Evolutionary conservation across 2,329 filamentous ascomycete species (phyloP), one percentile per base, ranked within the genome.

Genomic region (Pseudogymnoascus sp.): DNA sequence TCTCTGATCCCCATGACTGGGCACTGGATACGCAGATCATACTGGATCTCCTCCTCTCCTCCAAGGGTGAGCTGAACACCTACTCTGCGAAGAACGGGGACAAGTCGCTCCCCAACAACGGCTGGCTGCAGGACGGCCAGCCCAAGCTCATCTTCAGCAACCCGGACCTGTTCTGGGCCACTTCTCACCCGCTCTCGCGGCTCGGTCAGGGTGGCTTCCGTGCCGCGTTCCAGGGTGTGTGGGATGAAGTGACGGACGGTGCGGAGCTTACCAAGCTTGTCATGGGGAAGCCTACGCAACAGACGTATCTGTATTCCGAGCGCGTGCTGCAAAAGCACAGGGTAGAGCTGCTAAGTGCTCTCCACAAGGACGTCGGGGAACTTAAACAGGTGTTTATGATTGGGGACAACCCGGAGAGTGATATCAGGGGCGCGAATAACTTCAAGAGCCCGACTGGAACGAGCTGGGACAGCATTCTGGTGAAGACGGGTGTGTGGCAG

Each of bases 1-100:
- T 93, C 81, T 96, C 96, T 73, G 94, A 97, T 74, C 92, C 94
- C 3, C 85, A 94, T 62, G 94, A 99, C 77, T 99, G 94, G 94
- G 92, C 89, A 0, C 81, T 97, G 8, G 93, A 97, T 73, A 85
- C 86, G 2, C 89, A 96, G 72, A 78, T 97, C 68, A 88, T 97
- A 62, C 75, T 88, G 61, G 94, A 99, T 74, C 77, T 96, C 9
- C 78, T 97, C 5, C 80, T 96, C 40, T 96, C 92, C 0, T 79
- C 84, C 15, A 69, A 81, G n/a, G 94, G 94, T 15, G 84, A 90
- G 62, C 72, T 96, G 3, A 94, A 93, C 27, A 97, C 93, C 0
- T 80, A 89, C 42, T 93, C 89, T 0, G 66, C 79, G 9, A 86
- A 84, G 71, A 96, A 96, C 72, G 87, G 86, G 42, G 77, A 87